Base-by-base conservation (phyloP, 805 yeast genomes). In the Sungouiella thailandica region DNA sequence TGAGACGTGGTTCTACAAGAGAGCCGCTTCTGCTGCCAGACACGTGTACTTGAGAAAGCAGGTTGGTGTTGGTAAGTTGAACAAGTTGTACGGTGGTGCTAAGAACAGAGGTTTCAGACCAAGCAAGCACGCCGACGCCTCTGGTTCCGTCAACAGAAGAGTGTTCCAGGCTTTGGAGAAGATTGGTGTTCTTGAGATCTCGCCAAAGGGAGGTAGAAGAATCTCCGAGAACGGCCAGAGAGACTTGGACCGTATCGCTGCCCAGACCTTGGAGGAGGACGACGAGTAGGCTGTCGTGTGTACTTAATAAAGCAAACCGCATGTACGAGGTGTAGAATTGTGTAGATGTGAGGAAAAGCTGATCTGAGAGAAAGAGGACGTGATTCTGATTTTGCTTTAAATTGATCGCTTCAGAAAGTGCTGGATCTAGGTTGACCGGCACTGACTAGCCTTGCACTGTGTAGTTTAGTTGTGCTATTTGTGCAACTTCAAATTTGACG, bases 181-280 rank as follows among this genome's bases (percentile, higher is more conserved):
- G 80, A 83, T 93, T 52, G 97, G 97, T 71, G 87, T 93, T 57
- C 76, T 93, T 58, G 98, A 90, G 78, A 77, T 83, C 69, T 80
- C 95, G 67, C 85, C 88, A 74, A 87, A 86, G 76, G 97, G 97
- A 70, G 98, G 98, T 73, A 93, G 98, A 83, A 87, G 89, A 75
- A 87, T 93, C 81, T 83, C 97, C 50, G 96, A 87, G 70, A 85
- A 88, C 76, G 99, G 99, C 70, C 97, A 90, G 79, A 89, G 98
- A 86, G 99, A 93, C 78, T 84, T 93, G 78, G 99, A 93, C 79
- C 97, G 99, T 83, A 90, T 90, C 72, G 97, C 97, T 67, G 96
- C 95, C 70, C 96, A 88, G 78, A 87, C 96, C 69, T 80, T 85
- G 71, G 95, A 88, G 76, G 80, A 79, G 66, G 93, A 84, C 63